These are phyloP conservation scores for Combretum micranthum DNA, from an alignment of 345 rosid genomes.

Conservation along the genomic window DNA sequence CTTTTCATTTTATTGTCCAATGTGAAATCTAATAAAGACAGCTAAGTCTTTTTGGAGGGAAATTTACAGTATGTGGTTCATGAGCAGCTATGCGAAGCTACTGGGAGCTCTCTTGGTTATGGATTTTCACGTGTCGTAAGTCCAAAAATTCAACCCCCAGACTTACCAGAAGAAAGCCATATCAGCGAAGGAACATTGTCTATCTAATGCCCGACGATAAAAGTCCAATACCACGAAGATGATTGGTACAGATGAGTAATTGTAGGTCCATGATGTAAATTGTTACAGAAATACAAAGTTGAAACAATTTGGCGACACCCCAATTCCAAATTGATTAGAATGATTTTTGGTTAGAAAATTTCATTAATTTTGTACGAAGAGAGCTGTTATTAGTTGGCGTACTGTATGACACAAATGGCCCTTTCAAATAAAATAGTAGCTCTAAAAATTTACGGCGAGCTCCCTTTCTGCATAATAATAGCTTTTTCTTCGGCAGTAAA, in stretches of 20 bases:
- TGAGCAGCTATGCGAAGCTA: conserved; percentile 73
- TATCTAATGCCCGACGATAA: conserved; percentile 27
- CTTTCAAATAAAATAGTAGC: no score
- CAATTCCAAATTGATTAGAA: no score
- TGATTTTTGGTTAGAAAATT: no score
- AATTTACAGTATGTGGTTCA: neutral
- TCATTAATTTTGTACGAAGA: no score
- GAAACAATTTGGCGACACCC: no score
- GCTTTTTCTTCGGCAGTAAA: no score
- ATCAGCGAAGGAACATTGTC: conserved; percentile 68
- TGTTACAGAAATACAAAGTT: no score
- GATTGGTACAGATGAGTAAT: neutral
- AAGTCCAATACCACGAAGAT: neutral
- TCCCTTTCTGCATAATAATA: no score
- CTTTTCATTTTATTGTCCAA: neutral
- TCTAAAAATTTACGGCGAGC: no score
- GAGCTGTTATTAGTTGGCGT: no score
- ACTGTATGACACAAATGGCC: no score
- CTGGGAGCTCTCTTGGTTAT: conserved; percentile 92
- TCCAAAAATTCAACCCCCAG: conserved; percentile 47
- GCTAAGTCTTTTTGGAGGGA: neutral
- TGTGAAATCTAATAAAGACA: neutral
- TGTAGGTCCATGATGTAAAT: no score
- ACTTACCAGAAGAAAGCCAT: conserved; percentile 68
- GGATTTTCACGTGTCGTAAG: conserved; percentile 69